Base-by-base conservation (phyloP, 805 yeast genomes). In the Vanderwaltozyma verrucispora region DNA sequence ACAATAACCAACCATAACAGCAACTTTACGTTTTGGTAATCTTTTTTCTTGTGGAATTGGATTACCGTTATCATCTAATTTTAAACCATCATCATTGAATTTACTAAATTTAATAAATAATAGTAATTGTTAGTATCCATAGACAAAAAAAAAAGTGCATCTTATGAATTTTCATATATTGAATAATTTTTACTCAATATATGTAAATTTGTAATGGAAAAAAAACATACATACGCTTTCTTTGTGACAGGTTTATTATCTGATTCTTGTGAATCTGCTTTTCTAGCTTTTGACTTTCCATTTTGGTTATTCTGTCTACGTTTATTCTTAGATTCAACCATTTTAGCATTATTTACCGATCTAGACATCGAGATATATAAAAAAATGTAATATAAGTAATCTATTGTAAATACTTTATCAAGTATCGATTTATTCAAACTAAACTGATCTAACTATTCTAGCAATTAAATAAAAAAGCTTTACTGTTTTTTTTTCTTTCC, bases 1-100 rank as follows among this genome's bases (percentile, higher is more conserved):
- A 55, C 95, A 85, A 63, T 89, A 89, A 4, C 97, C 96, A 42
- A 89, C 68, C 75, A 85, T 68, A 50, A 83, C 75, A 0, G 95
- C 96, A 17, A 86, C 95, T 54, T 88, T 88, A 51, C 75, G 74
- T 68, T 89, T 89, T n/a, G 96, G 95, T 70, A 72, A 48, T 58
- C 87, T 70, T 23, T 59, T 59, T 45, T 75, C 83, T 39, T 66
- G 68, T 29, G 69, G 75, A 29, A 75, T 57, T 2, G 79, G 77
- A 25, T 74, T 69, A 11, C 88, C 89, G 21, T 75, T 60, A 14
- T 65, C 81, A 55, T 80, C 87, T 57, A 46, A 29, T 28, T 45
- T 36, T 20, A 47, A 48, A n/a, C 41, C 43, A 30, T 44, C 40
- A 15, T 47, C 46, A 5, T 38, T 27, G 15, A 20, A 19, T 8